Conservation (phyloP, 2,329 filamentous ascomycete genomes). For the Aureobasidium subglaciale region DNA sequence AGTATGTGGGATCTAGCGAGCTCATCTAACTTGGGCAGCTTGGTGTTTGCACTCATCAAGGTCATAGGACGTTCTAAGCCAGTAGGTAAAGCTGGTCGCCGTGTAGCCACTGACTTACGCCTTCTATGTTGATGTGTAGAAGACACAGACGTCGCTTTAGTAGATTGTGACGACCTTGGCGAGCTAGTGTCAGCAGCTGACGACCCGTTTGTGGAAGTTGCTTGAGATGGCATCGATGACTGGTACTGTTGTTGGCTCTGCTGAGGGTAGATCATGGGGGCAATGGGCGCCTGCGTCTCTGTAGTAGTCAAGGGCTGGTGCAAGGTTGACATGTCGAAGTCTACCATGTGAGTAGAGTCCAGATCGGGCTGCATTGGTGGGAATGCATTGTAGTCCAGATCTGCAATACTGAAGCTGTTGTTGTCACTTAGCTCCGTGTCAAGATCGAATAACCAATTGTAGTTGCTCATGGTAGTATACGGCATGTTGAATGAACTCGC, state of each 20-base stretch:
- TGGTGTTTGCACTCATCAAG: slow-evolving; percentile 27
- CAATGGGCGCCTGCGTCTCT: background rate
- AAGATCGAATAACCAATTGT: slow-evolving; percentile 54
- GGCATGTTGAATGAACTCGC: slow-evolving; percentile 60
- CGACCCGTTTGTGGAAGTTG: background rate
- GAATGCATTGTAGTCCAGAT: background rate
- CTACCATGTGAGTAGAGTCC: background rate
- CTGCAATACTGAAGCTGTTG: background rate
- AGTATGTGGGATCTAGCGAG: slow-evolving; percentile 38
- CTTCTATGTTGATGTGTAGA: background rate
- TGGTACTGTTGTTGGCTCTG: background rate
- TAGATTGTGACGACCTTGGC: background rate
- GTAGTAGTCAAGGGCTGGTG: too few species aligned
- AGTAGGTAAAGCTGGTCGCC: slow-evolving; percentile 5
- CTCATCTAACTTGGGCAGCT: slow-evolving; percentile 35
- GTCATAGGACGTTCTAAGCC: slow-evolving; percentile 30
- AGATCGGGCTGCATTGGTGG: background rate
- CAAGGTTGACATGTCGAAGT: background rate
- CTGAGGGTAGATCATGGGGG: background rate
- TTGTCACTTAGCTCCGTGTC: background rate
- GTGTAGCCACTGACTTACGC: background rate
- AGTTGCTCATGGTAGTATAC: slow-evolving; percentile 56
- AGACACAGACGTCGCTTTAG: slow-evolving; percentile 2
- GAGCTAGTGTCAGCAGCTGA: background rate
- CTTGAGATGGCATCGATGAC: background rate